A percentile compares a stretch with the other conserved stretches of the same genome.
Evolutionary conservation across 2,329 filamentous ascomycete species (phyloP).

Genomic region (Cercospora zeina): DNA sequence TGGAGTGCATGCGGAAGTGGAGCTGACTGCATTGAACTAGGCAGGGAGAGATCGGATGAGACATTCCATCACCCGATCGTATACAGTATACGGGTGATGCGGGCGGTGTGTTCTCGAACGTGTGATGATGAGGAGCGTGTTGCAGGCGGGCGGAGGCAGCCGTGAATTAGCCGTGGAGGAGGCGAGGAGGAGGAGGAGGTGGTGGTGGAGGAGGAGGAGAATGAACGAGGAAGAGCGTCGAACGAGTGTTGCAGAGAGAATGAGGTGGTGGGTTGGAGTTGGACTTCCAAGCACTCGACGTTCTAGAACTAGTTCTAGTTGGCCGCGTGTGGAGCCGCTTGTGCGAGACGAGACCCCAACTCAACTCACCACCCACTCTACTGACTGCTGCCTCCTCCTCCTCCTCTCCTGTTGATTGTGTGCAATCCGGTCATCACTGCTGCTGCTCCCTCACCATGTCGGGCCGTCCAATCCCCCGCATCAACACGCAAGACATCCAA

Average conservation of each 20-base stretch:
- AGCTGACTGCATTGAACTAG: not conserved
- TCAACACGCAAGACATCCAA: slow-evolving; percentile 35
- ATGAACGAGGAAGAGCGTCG: not conserved
- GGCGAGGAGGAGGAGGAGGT: not conserved
- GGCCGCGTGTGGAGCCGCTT: too few relatives aligned
- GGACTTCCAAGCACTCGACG: not conserved
- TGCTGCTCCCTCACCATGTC: slow-evolving; percentile 30
- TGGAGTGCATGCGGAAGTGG: slow-evolving; percentile 7
- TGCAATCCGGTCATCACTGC: not conserved
- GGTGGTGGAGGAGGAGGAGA: not conserved
- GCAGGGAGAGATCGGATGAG: slow-evolving; percentile 1
- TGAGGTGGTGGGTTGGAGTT: too few relatives aligned
- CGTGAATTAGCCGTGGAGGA: not conserved
- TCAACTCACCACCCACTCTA: not conserved
- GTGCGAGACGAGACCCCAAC: not conserved
- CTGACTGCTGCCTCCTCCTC: not conserved
- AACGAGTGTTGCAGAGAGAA: too few relatives aligned
- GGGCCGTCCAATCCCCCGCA: slow-evolving; percentile 35
- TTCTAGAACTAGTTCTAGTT: too few relatives aligned
- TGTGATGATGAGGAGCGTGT: not conserved
- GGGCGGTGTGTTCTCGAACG: not conserved
- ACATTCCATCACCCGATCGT: slow-evolving; percentile 2
- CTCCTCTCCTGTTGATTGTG: not conserved
- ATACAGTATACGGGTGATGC: not conserved
- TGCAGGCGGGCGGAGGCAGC: not conserved